Evolutionary conservation across 768 basidiomycete genomes (phyloP).

Genomic region (Boletus insuetus): DNA sequence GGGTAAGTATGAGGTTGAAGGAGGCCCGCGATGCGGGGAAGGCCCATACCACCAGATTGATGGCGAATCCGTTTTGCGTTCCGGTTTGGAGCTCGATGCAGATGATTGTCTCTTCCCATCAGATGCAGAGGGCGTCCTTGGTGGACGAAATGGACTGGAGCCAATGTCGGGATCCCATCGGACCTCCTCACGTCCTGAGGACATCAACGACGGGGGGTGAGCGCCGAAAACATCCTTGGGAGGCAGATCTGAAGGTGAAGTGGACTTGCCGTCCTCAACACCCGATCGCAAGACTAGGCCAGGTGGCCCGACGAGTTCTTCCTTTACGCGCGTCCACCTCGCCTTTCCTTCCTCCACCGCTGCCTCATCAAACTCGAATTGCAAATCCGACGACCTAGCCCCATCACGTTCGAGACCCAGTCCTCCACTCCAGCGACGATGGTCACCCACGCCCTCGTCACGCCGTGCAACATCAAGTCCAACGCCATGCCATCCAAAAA

Average conservation of each 20-base stretch:
- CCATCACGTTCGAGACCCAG: not conserved
- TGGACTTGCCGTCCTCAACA: not conserved
- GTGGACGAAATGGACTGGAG: not conserved
- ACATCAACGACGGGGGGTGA: not conserved
- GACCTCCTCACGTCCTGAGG: not conserved
- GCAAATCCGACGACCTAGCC: not conserved
- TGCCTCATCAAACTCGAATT: conserved; percentile 16
- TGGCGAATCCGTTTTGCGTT: conserved; percentile 11
- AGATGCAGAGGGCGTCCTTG: not conserved
- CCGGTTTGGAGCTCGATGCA: conserved; percentile 2
- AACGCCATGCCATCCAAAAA: conserved; percentile 30
- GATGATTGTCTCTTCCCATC: not conserved
- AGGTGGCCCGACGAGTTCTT: conserved; percentile 22
- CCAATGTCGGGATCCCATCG: conserved; percentile 18
- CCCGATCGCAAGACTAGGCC: conserved; percentile 9
- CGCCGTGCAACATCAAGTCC: conserved; percentile 10
- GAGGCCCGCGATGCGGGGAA: conserved; percentile 8
- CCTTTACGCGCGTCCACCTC: conserved; percentile 15
- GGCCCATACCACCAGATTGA: conserved; percentile 8
- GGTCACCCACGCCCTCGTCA: not conserved
- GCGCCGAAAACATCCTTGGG: not conserved
- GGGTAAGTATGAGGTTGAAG: not conserved
- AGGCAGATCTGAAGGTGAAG: not conserved
- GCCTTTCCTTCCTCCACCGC: conserved; percentile 25
- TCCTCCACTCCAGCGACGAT: not conserved